Evolutionary conservation across 1,139 yeast species (phyloP).

Genomic region (Candida sp.): DNA sequence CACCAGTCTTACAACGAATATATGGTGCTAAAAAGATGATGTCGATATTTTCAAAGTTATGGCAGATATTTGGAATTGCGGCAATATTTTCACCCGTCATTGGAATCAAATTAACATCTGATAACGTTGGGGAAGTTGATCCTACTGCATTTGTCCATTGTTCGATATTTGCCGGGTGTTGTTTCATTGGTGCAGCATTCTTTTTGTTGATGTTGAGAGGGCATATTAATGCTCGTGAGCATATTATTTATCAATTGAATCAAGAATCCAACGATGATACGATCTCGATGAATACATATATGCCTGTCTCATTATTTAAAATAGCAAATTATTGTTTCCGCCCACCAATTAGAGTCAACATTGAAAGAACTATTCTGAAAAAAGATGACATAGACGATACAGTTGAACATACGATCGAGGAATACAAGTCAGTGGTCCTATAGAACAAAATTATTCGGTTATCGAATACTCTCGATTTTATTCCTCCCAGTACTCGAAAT

Average conservation of each 20-base stretch:
- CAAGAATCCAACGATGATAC: neutral
- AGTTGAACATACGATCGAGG: neutral
- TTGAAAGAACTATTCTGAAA: neutral
- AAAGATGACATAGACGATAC: neutral
- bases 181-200: constrained; percentile 42
- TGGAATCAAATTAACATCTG: constrained; percentile 44
- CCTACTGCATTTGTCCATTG: constrained; percentile 48
- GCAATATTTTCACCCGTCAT: constrained; percentile 54
- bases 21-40: constrained; percentile 49
- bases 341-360: neutral
- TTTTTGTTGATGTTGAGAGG: constrained; percentile 42
- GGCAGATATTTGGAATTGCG: constrained; percentile 44
- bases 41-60: constrained; percentile 44
- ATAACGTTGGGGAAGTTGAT: constrained; percentile 26
- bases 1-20: constrained; percentile 31
- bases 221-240: constrained; percentile 46
- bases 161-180: constrained; percentile 50
- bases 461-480: too few species aligned
- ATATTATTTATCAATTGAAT: neutral
- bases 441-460: too few species aligned
- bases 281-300: neutral
- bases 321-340: neutral
- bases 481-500: too few species aligned
- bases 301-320: neutral
- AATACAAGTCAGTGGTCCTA: neutral